phyloP scores from a whole-genome alignment of 2,329 filamentous ascomycete genomes.

The Sphaerulina vaccinii region DNA sequence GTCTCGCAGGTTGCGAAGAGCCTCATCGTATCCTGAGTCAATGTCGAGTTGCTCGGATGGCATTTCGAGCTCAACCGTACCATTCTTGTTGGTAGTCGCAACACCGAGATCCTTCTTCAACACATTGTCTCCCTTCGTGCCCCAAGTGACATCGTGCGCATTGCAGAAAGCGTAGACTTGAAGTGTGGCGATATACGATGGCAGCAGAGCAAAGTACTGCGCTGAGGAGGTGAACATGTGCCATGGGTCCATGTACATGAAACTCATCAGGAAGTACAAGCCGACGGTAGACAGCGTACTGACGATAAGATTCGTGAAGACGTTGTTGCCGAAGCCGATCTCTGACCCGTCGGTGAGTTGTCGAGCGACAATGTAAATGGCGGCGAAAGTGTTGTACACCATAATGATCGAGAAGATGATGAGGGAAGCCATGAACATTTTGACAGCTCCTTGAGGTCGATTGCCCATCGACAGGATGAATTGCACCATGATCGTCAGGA shows the following conservation, averaged over 20 bases:
- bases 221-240: conserved; percentile 92
- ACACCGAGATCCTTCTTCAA: conserved; percentile 88
- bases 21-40: conserved; percentile 95
- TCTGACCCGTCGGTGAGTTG: conserved; percentile 58
- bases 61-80: conserved; percentile 93
- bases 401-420: conserved; percentile 91
- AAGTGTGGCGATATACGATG: conserved; percentile 91
- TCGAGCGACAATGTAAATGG: conserved; percentile 82
- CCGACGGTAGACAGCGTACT: conserved; percentile 86
- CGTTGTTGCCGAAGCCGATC: conserved; percentile 72
- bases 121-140: conserved; percentile 96
- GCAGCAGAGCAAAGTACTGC: conserved; percentile 91
- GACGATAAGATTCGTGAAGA: conserved; percentile 93
- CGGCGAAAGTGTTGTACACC: conserved; percentile 88
- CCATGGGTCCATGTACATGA: conserved; percentile 97
- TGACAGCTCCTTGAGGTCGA: conserved; percentile 88
- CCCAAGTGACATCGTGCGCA: conserved; percentile 98
- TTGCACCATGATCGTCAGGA: conserved; percentile 87
- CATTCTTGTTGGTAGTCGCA: conserved; percentile 65
- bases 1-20: conserved; percentile 91
- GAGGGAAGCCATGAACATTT: conserved; percentile 84
- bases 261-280: conserved; percentile 93
- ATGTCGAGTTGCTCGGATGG: conserved; percentile 97
- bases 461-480: conserved; percentile 97
- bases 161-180: conserved; percentile 99